Evolutionary conservation across 2,329 filamentous ascomycete genomes (phyloP), one percentile per base, ranked within the genome.

Genomic region (Dactylellina cionopaga): DNA sequence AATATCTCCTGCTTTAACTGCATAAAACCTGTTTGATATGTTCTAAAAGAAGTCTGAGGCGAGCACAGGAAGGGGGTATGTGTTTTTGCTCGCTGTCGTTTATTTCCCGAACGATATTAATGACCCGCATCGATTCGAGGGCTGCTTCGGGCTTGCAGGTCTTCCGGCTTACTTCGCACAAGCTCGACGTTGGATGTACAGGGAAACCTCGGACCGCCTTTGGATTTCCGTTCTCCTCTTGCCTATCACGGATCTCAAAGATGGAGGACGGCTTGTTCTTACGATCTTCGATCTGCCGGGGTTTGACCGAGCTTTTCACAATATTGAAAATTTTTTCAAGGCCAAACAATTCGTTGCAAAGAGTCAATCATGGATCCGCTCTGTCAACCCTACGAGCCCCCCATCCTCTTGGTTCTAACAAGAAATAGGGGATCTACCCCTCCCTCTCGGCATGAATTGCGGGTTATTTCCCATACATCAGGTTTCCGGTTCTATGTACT

Each of bases 361-460:
- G 25, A 44, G 54, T 63, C 29, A 70, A 44, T 52, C 55, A 41
- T 56, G 31, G 43, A 52, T 56, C 49, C 58, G 56, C 51, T 54
- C 35, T 49, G 39, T 51, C 43, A 25, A 64, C 41, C 51, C 60
- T 33, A 17, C 17, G 15, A n/a, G 7, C 27, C 19, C 35, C 47
- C 25, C 17, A 60, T 24, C 41, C 15, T 37, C 39, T 55, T 51
- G n/a, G 6, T 33, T 33, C 51, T 24, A 49, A 56, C 56, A 56
- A 55, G 44, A 55, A 55, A 47, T 49, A 24, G 33, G 52, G 25
- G 51, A 71, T 64, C 58, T 44, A 41, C 51, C 62, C 46, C 58
- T 41, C 43, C 56, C n/a, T 35, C 35, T 58, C 52, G 56, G 56
- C 66, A 71, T 47, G 56, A 71, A 71, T 63, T 56, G 52, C 56